These are phyloP conservation scores for Eimeria maxima DNA, from an alignment of 169 alveolate genomes.

Conservation along the genomic window DNA sequence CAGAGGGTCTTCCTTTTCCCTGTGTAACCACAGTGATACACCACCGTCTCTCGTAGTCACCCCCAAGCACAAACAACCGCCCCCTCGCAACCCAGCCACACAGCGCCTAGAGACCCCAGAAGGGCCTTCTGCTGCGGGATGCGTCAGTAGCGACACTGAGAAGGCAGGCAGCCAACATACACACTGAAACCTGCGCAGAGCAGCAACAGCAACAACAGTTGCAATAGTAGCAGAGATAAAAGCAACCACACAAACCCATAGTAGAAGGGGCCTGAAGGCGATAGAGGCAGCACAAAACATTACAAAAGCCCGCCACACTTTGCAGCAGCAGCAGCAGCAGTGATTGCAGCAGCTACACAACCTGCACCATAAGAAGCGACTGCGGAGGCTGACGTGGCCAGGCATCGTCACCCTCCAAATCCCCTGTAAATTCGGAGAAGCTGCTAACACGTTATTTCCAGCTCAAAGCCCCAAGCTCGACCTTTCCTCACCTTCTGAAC, in stretches of 20 bases:
- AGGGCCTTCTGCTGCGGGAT: slow-evolving; percentile 30
- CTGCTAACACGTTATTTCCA: background rate
- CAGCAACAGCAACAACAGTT: slow-evolving; percentile 48
- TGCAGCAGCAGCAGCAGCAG: background rate
- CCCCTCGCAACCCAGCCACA: slow-evolving; percentile 39
- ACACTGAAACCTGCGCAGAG: slow-evolving; percentile 20
- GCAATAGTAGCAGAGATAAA: slow-evolving; percentile 1
- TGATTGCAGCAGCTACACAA: background rate
- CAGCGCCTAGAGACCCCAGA: slow-evolving; percentile 25
- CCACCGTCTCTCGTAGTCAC: slow-evolving; percentile 50
- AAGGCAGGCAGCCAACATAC: slow-evolving; percentile 39
- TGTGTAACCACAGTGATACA: slow-evolving; percentile 10
- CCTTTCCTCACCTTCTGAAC: slow-evolving; percentile 9
- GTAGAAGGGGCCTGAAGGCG: too few species aligned
- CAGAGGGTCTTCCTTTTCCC: slow-evolving; percentile 38
- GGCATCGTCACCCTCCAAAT: too few species aligned
- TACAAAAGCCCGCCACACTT: too few species aligned
- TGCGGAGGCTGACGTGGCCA: too few species aligned
- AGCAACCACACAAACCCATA: background rate
- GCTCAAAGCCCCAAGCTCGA: background rate
- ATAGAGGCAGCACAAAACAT: too few species aligned
- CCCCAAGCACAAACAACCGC: slow-evolving; percentile 32
- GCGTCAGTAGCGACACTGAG: background rate
- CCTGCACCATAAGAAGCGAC: background rate
- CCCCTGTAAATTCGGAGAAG: background rate